A percentile compares a stretch with the other conserved stretches of the same genome.
Evolutionary conservation across 164 flowering plant genomes (phyloP).

Genomic region (Sextonia rubra): DNA sequence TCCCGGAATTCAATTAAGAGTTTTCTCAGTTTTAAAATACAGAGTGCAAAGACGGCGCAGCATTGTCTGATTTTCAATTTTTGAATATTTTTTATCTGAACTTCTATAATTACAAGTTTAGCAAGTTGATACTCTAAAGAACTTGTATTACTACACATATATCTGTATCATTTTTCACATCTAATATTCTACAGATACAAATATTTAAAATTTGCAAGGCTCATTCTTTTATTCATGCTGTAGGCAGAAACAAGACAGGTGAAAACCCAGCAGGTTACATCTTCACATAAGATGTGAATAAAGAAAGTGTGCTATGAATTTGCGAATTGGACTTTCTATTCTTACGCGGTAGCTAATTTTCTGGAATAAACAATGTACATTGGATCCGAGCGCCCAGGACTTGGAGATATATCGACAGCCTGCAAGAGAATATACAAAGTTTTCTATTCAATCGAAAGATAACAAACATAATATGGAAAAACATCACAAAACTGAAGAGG

Average conservation of each 20-base stretch:
- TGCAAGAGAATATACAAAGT: constrained; percentile 24
- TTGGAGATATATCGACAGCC: constrained; percentile 95
- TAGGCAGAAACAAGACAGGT: not conserved
- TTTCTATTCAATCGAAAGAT: not conserved
- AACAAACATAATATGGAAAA: too few relatives aligned
- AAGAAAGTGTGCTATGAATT: not conserved
- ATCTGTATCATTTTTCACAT: not conserved
- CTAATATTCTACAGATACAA: too few relatives aligned
- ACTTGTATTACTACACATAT: not conserved
- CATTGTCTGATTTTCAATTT: too few relatives aligned
- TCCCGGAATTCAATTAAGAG: too few relatives aligned
- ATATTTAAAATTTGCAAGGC: not conserved
- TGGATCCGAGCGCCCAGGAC: constrained; percentile 91
- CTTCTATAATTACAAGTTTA: not conserved
- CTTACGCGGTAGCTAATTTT: constrained; percentile 48
- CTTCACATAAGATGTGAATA: not conserved
- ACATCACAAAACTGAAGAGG: too few relatives aligned
- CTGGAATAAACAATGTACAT: constrained; percentile 83
- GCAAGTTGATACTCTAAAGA: not conserved
- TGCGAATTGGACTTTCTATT: not conserved
- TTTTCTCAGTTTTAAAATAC: too few relatives aligned
- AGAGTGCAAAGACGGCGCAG: too few relatives aligned
- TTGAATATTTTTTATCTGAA: too few relatives aligned
- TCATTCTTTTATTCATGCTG: not conserved
- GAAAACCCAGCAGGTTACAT: not conserved